phyloP scores from a whole-genome alignment of 1,284 basidiomycete species.

The Mycosarcoma mackinlayi region DNA sequence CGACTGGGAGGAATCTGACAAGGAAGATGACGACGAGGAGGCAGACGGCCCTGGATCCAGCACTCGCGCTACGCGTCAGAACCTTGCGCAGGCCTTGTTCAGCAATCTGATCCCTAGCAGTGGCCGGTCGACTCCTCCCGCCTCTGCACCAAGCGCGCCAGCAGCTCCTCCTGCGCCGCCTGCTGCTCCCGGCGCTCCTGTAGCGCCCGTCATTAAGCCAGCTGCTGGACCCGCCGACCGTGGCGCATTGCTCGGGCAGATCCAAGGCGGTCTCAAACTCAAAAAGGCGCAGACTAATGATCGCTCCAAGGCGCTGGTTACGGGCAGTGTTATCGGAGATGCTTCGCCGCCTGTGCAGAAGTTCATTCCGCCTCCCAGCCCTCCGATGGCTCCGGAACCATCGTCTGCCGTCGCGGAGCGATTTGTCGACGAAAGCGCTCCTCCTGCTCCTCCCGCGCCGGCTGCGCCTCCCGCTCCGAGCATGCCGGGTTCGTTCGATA shows the following conservation, averaged over 20 bases:
- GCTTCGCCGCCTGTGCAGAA: slow-evolving; percentile 76
- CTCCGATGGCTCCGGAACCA: slow-evolving; percentile 39
- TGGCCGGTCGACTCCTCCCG: slow-evolving; percentile 52
- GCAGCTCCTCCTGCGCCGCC: slow-evolving; percentile 46
- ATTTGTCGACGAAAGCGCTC: slow-evolving; percentile 9
- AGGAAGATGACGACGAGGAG: slow-evolving; percentile 64
- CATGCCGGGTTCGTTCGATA: slow-evolving; percentile 45
- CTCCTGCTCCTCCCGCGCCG: slow-evolving; percentile 69
- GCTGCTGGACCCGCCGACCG: slow-evolving; percentile 72
- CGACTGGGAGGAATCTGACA: slow-evolving; percentile 64
- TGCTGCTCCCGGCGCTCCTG: slow-evolving; percentile 58
- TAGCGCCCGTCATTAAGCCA: slow-evolving; percentile 56
- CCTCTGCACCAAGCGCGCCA: slow-evolving; percentile 42
- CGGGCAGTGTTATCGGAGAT: slow-evolving; percentile 82
- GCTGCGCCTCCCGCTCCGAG: slow-evolving; percentile 58
- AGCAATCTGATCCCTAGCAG: slow-evolving; percentile 61
- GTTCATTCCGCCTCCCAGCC: slow-evolving; percentile 57
- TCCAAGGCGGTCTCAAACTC: slow-evolving; percentile 81
- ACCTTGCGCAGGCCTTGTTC: slow-evolving; percentile 65
- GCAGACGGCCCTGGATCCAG: slow-evolving; percentile 61
- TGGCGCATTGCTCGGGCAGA: slow-evolving; percentile 80
- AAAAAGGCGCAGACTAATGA: slow-evolving; percentile 86
- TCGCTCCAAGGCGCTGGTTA: slow-evolving; percentile 77
- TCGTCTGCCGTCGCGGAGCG: slow-evolving; percentile 51
- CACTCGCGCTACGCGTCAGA: slow-evolving; percentile 64